A percentile compares a stretch with the other conserved stretches of the same genome.
These are phyloP conservation scores for Dactylellina drechsleri DNA, from an alignment of 2,329 filamentous ascomycete genomes.

Conservation along the genomic window DNA sequence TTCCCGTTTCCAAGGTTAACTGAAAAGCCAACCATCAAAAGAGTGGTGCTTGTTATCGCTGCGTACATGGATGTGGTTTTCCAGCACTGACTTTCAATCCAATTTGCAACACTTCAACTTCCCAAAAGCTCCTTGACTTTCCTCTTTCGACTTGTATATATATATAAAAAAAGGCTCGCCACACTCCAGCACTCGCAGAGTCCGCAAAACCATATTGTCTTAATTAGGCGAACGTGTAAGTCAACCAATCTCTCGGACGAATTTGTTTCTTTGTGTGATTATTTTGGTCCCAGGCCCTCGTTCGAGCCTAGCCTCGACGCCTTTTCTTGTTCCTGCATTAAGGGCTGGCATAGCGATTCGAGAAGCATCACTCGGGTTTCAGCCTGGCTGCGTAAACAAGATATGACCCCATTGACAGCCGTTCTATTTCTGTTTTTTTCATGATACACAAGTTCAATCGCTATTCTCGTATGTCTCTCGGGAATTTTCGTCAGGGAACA, in stretches of 20 bases:
- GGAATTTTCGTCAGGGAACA: constrained; percentile 8
- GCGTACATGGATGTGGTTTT: constrained; percentile 38
- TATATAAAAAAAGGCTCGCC: constrained; percentile 33
- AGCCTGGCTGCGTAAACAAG: constrained; percentile 27
- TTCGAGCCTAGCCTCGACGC: constrained; percentile 35
- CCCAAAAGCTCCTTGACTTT: constrained; percentile 52
- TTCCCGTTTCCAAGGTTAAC: constrained; percentile 53
- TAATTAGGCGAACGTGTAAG: constrained; percentile 38
- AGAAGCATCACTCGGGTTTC: constrained; percentile 49
- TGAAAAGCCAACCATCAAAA: constrained; percentile 5
- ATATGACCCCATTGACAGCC: constrained; percentile 14
- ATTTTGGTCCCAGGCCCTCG: constrained; percentile 36
- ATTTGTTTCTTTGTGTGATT: constrained; percentile 8
- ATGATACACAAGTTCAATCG: constrained; percentile 34
- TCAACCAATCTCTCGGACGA: constrained; percentile 23
- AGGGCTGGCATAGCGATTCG: constrained; percentile 30
- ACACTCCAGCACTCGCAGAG: constrained; percentile 30
- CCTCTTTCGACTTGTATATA: constrained; percentile 42
- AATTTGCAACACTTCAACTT: constrained; percentile 52
- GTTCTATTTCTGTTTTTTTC: constrained; percentile 3
- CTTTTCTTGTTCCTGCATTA: constrained; percentile 48
- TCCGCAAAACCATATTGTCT: constrained; percentile 38
- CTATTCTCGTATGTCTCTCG: constrained; percentile 29
- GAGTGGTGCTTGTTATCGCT: constrained; percentile 38
- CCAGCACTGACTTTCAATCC: constrained; percentile 39